A percentile compares a stretch with the other conserved stretches of the same genome.
Conservation (phyloP, 2,329 filamentous ascomycete species). For the Fusarium haematococcum region DNA sequence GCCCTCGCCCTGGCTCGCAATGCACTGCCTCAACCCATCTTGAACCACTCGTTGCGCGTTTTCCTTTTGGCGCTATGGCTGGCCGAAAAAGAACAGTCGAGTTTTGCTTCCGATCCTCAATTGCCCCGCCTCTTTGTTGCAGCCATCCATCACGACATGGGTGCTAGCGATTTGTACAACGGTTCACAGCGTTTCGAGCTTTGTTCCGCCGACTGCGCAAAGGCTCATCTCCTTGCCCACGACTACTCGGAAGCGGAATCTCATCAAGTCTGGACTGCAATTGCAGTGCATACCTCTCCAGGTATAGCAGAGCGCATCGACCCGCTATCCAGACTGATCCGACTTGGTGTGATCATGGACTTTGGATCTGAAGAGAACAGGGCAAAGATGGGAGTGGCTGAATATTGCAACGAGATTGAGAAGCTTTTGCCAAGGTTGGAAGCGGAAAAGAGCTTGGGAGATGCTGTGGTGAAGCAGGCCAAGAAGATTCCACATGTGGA, state of each 20-base stretch:
- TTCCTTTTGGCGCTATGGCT: conserved; percentile 43
- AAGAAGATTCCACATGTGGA: conserved; percentile 36
- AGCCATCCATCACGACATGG: conserved; percentile 52
- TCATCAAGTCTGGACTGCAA: conserved; percentile 51
- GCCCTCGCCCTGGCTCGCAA: conserved; percentile 32
- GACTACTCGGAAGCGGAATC: conserved; percentile 38
- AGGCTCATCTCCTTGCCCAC: conserved; percentile 43
- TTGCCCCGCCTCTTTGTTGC: conserved; percentile 49
- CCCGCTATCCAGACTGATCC: conserved; percentile 47
- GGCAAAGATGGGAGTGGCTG: conserved; percentile 8
- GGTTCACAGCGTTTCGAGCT: conserved; percentile 52
- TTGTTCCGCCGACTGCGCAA: conserved; percentile 48
- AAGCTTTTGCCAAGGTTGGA: conserved; percentile 41
- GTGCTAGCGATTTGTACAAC: conserved; percentile 46
- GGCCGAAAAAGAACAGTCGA: conserved; percentile 31
- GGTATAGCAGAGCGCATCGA: conserved; percentile 53
- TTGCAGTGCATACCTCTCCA: conserved; percentile 50
- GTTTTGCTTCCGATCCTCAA: conserved; percentile 13
- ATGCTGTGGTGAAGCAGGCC: conserved; percentile 46
- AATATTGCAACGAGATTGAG: conserved; percentile 35
- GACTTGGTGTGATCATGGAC: conserved; percentile 49
- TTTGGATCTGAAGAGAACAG: conserved; percentile 40
- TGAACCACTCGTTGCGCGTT: conserved; percentile 48
- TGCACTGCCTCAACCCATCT: conserved; percentile 41
- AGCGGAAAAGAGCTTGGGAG: conserved; percentile 41